Evolutionary conservation across 176 grass and related monocot genomes (phyloP).

Genomic region (Lolium perenne): DNA sequence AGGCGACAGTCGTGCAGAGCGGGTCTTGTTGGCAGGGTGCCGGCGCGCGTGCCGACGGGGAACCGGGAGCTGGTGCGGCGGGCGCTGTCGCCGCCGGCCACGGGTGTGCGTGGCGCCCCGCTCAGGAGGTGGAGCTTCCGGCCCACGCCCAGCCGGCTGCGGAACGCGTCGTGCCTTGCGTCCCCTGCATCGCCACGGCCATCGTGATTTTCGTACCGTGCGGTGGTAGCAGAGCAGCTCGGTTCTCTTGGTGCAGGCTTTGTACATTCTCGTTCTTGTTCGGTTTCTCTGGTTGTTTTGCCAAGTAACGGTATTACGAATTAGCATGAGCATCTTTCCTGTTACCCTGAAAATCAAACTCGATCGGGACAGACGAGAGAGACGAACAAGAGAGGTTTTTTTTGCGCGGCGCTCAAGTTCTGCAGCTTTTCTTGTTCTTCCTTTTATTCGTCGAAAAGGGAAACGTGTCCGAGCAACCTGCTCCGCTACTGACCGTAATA

Average conservation of each 20-base stretch:
- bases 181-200: conserved; percentile 32
- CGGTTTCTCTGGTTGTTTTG: not conserved
- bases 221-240: not conserved
- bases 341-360: too few species aligned
- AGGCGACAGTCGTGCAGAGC: conserved; percentile 38
- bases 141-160: conserved; percentile 64
- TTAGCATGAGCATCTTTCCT: not conserved
- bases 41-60: conserved; percentile 42
- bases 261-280: not conserved
- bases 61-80: conserved; percentile 74
- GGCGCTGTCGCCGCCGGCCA: conserved; percentile 59
- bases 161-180: conserved; percentile 49
- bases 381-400: too few species aligned
- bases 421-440: too few species aligned
- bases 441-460: too few species aligned
- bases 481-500: too few species aligned
- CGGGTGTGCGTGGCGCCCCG: conserved; percentile 25
- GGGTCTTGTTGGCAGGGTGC: not conserved
- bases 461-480: too few species aligned
- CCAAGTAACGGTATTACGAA: not conserved
- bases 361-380: too few species aligned
- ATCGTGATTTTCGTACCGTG: conserved; percentile 1
- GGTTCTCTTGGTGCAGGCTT: not conserved
- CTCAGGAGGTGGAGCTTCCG: conserved; percentile 74
- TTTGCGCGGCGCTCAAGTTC: too few species aligned